These are phyloP conservation scores for Amaranthus hypochondriacus DNA, from an alignment of 148 eudicot genomes.

Conservation along the genomic window DNA sequence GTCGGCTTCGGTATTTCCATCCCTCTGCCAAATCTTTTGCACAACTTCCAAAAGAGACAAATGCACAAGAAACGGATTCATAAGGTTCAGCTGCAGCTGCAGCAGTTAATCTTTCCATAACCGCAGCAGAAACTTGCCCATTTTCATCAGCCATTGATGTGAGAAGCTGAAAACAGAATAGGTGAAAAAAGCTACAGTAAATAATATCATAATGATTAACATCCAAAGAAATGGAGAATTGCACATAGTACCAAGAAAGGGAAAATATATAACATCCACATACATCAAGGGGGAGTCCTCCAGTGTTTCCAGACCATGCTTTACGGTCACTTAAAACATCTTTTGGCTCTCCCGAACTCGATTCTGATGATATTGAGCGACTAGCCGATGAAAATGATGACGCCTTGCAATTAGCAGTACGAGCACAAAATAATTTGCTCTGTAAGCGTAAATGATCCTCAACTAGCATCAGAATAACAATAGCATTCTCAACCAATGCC, in stretches of 20 bases:
- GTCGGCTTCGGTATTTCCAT: constrained; percentile 88
- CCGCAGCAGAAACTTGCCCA: constrained; percentile 70
- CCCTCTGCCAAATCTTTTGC: constrained; percentile 78
- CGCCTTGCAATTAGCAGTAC: constrained; percentile 37
- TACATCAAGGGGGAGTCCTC: constrained; percentile 82
- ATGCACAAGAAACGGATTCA: constrained; percentile 92
- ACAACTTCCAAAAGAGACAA: constrained; percentile 95
- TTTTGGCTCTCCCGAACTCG: constrained; percentile 40
- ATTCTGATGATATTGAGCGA: constrained; percentile 30
- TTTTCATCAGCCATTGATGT: constrained; percentile 86
- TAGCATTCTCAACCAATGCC: constrained; percentile 96
- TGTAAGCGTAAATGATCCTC: constrained; percentile 95
- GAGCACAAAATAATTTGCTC: constrained; percentile 61
- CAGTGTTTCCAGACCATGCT: constrained; percentile 49
- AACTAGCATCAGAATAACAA: constrained; percentile 94
- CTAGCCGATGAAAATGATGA: constrained; percentile 45
- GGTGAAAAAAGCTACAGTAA: constrained; percentile 11
- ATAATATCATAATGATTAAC: constrained; percentile 1
- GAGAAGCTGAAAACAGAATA: constrained; percentile 53
- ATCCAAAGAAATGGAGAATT: background rate
- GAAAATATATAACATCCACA: constrained; percentile 22
- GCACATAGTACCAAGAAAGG: background rate
- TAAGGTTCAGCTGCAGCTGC: constrained; percentile 98
- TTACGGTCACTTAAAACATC: constrained; percentile 39
- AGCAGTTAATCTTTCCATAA: constrained; percentile 89